phyloP scores from a whole-genome alignment of 176 grass and related monocot genomes.

The Oryza australiensis region DNA sequence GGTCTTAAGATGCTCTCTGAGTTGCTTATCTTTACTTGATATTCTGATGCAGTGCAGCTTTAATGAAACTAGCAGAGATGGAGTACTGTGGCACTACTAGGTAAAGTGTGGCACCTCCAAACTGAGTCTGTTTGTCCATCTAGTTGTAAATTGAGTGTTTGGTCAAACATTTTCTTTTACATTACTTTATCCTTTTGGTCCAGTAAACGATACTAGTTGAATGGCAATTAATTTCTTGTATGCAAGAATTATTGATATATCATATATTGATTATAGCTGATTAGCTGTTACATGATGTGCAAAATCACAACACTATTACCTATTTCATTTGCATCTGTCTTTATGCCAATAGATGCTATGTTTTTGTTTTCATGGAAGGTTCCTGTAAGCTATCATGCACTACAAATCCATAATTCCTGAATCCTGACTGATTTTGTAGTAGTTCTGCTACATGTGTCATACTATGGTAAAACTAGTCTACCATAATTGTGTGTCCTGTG shows the following conservation, averaged over 20 bases:
- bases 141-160: background rate
- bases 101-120: slow-evolving; percentile 37
- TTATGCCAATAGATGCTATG: background rate
- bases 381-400: background rate
- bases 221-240: background rate
- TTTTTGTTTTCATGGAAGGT: background rate
- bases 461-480: background rate
- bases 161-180: background rate
- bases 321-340: background rate
- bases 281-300: background rate
- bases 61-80: slow-evolving; percentile 91
- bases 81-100: slow-evolving; percentile 96
- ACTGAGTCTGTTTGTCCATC: background rate
- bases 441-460: background rate
- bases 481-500: background rate
- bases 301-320: background rate
- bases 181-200: background rate
- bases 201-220: background rate
- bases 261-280: background rate
- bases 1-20: slow-evolving; percentile 7
- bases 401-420: background rate
- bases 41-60: slow-evolving; percentile 61
- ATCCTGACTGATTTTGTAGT: background rate
- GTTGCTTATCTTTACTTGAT: slow-evolving; percentile 28
- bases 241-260: background rate